A percentile compares a stretch with the other conserved stretches of the same genome.
phyloP scores from a whole-genome alignment of 2,329 filamentous ascomycete genomes.

The Penicillium decumbens region DNA sequence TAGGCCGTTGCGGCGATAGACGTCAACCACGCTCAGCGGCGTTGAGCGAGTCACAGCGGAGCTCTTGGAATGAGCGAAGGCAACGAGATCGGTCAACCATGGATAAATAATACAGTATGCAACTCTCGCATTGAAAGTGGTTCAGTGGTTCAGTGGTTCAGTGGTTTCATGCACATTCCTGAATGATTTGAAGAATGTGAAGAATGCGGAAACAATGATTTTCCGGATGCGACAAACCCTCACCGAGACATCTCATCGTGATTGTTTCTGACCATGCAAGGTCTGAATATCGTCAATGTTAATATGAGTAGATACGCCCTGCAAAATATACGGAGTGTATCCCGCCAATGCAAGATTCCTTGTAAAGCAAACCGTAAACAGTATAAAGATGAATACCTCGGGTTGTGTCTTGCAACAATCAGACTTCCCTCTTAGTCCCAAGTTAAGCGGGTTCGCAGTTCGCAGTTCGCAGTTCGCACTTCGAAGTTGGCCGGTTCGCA shows the following conservation, averaged over 20 bases:
- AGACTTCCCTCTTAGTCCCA: neutral
- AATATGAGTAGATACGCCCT: neutral
- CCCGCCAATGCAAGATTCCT: neutral
- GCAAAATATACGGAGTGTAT: neutral
- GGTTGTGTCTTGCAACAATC: neutral
- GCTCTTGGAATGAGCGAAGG: conserved; percentile 11
- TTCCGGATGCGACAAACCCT: conserved; percentile 12
- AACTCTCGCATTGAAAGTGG: conserved; percentile 15
- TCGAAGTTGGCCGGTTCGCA: neutral
- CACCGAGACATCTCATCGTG: neutral
- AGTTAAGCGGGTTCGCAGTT: neutral
- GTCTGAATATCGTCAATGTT: neutral
- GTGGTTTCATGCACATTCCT: conserved; percentile 11
- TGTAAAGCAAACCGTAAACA: no score
- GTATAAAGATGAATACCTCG: neutral
- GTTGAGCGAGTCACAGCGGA: conserved; percentile 2
- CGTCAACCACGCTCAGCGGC: neutral
- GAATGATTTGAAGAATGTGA: neutral
- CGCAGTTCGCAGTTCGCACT: no score
- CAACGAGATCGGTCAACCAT: conserved; percentile 1
- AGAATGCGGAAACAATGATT: conserved; percentile 8
- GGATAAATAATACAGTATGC: neutral
- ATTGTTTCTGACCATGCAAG: neutral
- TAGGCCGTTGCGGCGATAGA: conserved; percentile 2
- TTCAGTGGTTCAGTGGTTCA: neutral